phyloP scores from a whole-genome alignment of 139 green algal genomes.

The Coelastrella sp. region DNA sequence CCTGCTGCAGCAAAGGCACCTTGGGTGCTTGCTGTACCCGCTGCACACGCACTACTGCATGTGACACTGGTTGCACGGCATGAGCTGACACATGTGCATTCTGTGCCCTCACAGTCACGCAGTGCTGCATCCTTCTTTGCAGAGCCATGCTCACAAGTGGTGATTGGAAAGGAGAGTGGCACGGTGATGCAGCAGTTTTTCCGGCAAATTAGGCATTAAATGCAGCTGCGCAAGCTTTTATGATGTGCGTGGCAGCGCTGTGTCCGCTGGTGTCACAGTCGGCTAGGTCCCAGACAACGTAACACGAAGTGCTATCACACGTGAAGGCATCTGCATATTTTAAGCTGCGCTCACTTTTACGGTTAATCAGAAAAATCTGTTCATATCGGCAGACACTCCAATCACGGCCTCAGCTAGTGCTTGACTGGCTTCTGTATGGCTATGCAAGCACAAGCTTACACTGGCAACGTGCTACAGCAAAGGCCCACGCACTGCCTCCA shows the following conservation, averaged over 20 bases:
- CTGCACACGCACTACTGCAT: constrained; percentile 8
- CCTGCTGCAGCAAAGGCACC: background rate
- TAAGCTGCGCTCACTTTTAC: no score
- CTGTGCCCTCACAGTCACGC: background rate
- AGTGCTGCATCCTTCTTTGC: background rate
- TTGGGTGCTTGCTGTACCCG: background rate
- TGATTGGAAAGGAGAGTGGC: background rate
- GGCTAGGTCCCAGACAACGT: background rate
- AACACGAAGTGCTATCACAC: background rate
- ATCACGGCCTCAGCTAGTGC: no score
- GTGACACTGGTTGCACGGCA: background rate
- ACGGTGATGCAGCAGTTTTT: background rate
- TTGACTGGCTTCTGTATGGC: no score
- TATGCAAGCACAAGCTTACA: no score
- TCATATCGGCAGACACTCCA: no score
- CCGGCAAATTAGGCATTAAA: no score
- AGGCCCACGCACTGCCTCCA: no score
- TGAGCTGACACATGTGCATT: background rate
- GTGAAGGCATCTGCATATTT: background rate
- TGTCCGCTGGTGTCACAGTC: background rate
- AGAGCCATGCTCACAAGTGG: background rate
- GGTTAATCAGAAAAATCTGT: no score
- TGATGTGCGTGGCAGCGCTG: no score
- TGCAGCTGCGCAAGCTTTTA: no score
- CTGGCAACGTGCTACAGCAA: no score